phyloP scores from a whole-genome alignment of 202 grass and related monocot genomes.

The Panicum hallii region DNA sequence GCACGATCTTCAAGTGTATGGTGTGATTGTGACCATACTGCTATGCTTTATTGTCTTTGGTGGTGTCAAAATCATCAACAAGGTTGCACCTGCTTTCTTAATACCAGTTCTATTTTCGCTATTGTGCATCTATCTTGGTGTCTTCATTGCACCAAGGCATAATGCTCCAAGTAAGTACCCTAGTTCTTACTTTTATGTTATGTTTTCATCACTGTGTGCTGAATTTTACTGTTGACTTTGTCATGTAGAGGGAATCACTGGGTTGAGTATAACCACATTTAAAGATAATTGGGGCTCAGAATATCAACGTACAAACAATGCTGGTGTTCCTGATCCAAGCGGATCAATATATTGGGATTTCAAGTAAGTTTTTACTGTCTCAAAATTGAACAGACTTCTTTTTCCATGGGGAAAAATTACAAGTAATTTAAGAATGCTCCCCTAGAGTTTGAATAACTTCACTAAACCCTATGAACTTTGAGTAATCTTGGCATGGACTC shows the following conservation, averaged over 20 bases:
- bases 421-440: slow-evolving; percentile 6
- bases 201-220: slow-evolving; percentile 33
- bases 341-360: slow-evolving; percentile 98
- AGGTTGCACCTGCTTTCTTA: slow-evolving; percentile 93
- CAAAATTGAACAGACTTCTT: slow-evolving; percentile 13
- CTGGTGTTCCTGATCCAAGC: slow-evolving; percentile 88
- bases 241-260: slow-evolving; percentile 76
- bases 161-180: slow-evolving; percentile 79
- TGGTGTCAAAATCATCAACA: slow-evolving; percentile 99
- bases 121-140: slow-evolving; percentile 93
- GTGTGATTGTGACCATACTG: slow-evolving; percentile 91
- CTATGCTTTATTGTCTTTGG: slow-evolving; percentile 99
- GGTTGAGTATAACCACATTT: slow-evolving; percentile 80
- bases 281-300: slow-evolving; percentile 90
- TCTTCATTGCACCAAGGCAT: slow-evolving; percentile 89
- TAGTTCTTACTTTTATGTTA: slow-evolving; percentile 25
- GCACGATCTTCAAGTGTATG: slow-evolving; percentile 97
- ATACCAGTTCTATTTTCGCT: slow-evolving; percentile 94
- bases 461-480: slow-evolving; percentile 32
- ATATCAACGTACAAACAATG: slow-evolving; percentile 94
- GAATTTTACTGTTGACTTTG: slow-evolving; percentile 35
- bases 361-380: slow-evolving; percentile 73
- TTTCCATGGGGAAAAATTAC: neutral
- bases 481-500: neutral
- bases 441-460: slow-evolving; percentile 10